Conservation (phyloP, 768 basidiomycete species). For the Leucocoprinus sp. region DNA sequence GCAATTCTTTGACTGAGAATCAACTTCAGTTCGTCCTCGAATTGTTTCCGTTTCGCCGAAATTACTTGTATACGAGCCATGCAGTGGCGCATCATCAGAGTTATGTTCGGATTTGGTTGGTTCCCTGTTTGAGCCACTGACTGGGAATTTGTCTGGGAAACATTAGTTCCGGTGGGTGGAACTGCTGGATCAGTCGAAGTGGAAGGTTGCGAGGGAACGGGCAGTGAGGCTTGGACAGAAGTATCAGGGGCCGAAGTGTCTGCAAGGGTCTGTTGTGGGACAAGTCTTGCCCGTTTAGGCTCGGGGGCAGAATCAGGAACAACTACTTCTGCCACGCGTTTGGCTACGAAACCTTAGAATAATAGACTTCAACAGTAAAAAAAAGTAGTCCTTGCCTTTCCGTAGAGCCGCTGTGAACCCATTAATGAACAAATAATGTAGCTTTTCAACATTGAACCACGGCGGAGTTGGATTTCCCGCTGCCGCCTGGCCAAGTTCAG, state of each 20-base stretch:
- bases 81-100: slow-evolving; percentile 16
- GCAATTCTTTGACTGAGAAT: neutral
- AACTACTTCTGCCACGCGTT: slow-evolving; percentile 35
- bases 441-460: slow-evolving; percentile 47
- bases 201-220: slow-evolving; percentile 18
- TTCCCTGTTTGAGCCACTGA: slow-evolving; percentile 13
- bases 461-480: slow-evolving; percentile 30
- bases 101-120: slow-evolving; percentile 8
- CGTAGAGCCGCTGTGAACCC: slow-evolving; percentile 34
- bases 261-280: slow-evolving; percentile 1
- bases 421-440: slow-evolving; percentile 38
- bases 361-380: neutral
- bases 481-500: slow-evolving; percentile 23
- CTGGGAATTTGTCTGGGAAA: slow-evolving; percentile 15
- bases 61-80: neutral
- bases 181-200: neutral
- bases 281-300: slow-evolving; percentile 4
- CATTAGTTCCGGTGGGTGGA: neutral
- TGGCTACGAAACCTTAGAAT: slow-evolving; percentile 21
- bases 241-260: slow-evolving; percentile 16
- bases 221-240: slow-evolving; percentile 11
- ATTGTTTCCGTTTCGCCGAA: neutral
- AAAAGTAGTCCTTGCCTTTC: slow-evolving; percentile 18
- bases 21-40: slow-evolving; percentile 6
- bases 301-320: slow-evolving; percentile 32